A percentile compares a stretch with the other conserved stretches of the same genome.
Conservation (phyloP, 345 rosid species). For the Zanthoxylum bungeanum region DNA sequence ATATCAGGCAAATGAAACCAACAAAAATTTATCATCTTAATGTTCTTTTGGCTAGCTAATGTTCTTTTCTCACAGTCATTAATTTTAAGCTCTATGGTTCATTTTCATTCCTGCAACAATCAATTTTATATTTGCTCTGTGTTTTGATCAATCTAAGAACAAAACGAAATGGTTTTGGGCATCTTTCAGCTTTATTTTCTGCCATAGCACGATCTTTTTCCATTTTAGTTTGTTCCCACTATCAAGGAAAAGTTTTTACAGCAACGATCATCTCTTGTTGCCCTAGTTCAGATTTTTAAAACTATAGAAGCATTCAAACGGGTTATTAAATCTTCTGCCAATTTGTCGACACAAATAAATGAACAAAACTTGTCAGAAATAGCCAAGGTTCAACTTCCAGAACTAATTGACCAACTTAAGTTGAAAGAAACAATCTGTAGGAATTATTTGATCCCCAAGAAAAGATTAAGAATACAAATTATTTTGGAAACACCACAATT, state of each 20-base stretch:
- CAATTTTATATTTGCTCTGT: neutral
- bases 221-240: neutral
- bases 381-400: neutral
- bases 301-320: neutral
- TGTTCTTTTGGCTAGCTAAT: neutral
- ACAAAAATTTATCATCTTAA: neutral
- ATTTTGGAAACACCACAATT: neutral
- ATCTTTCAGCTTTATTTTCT: neutral
- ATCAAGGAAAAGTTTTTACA: neutral
- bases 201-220: neutral
- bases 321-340: neutral
- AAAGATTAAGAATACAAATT: neutral
- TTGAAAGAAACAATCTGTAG: neutral
- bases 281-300: neutral
- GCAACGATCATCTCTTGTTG: neutral
- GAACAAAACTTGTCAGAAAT: conserved; percentile 3
- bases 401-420: neutral
- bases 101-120: neutral
- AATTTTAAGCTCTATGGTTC: neutral
- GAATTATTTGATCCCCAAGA: neutral
- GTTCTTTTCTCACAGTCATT: neutral
- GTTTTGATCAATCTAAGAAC: neutral
- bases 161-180: neutral
- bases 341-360: neutral
- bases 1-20: neutral